Conservation (phyloP, 2,329 filamentous ascomycete species). For the Truncatella angustata region DNA sequence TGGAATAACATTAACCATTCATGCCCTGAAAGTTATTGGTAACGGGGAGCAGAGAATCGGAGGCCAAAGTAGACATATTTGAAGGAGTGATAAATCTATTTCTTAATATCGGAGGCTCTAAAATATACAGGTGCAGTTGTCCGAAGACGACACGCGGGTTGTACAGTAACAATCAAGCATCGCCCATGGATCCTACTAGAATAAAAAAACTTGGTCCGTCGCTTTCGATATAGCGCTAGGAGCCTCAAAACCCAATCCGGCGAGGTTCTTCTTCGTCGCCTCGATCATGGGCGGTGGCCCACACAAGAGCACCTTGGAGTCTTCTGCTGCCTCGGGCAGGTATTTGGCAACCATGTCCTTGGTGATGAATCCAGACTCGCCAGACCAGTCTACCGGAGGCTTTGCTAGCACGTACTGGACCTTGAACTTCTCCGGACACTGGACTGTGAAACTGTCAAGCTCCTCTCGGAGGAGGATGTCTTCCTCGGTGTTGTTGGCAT, state of each 20-base stretch:
- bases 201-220: conserved; percentile 50
- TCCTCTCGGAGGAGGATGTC: conserved; percentile 59
- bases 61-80: too few species aligned
- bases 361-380: conserved; percentile 49
- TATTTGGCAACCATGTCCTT: conserved; percentile 46
- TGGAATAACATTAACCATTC: too few species aligned
- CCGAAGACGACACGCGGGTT: too few species aligned
- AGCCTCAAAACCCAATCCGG: conserved; percentile 47
- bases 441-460: conserved; percentile 50
- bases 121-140: too few species aligned
- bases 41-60: too few species aligned
- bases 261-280: conserved; percentile 51
- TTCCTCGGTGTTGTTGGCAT: conserved; percentile 55
- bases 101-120: too few species aligned
- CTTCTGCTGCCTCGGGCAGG: conserved; percentile 41
- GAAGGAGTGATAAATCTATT: too few species aligned
- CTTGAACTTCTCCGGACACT: conserved; percentile 52
- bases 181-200: conserved; percentile 8
- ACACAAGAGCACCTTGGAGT: conserved; percentile 57
- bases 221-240: conserved; percentile 50
- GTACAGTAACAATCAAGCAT: background rate
- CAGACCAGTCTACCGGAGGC: conserved; percentile 44
- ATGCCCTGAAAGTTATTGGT: too few species aligned
- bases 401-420: conserved; percentile 54
- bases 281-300: conserved; percentile 61